Evolutionary conservation across 2,329 filamentous ascomycete species (phyloP).

Genomic region (Diplodia intermedia): DNA sequence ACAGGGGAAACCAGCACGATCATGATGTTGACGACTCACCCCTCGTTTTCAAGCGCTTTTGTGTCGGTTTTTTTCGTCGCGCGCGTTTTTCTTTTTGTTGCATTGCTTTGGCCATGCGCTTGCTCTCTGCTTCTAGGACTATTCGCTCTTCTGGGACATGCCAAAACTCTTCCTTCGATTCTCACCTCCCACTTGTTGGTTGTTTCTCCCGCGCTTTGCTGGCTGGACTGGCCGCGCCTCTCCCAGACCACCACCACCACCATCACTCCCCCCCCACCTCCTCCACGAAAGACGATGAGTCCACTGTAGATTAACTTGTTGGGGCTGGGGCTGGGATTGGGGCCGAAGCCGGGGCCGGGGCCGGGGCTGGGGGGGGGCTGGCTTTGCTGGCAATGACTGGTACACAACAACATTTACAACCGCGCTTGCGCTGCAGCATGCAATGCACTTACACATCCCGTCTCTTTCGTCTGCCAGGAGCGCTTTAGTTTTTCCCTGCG

Average conservation of each 20-base stretch:
- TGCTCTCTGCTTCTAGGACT: background rate
- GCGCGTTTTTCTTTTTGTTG: background rate
- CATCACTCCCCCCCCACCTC: background rate
- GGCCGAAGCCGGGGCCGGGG: background rate
- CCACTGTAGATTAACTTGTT: background rate
- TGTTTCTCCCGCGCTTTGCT: too few relatives aligned
- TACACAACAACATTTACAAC: background rate
- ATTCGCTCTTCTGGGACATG: background rate
- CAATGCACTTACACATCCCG: constrained; percentile 20
- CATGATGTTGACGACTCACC: background rate
- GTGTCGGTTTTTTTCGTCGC: background rate
- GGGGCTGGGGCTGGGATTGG: background rate
- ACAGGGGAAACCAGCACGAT: background rate
- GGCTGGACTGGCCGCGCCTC: too few relatives aligned
- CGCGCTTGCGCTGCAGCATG: constrained; percentile 8
- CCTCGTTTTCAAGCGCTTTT: constrained; percentile 3
- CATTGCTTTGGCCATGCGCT: background rate
- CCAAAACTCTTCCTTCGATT: background rate
- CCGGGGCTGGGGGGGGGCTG: background rate
- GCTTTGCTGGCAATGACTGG: background rate
- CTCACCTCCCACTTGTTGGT: too few relatives aligned
- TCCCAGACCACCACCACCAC: background rate
- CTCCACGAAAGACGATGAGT: background rate
- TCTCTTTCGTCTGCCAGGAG: background rate
- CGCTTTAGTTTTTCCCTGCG: background rate